Conservation (phyloP, 2,329 filamentous ascomycete genomes). For the Epichloe hybrida region DNA sequence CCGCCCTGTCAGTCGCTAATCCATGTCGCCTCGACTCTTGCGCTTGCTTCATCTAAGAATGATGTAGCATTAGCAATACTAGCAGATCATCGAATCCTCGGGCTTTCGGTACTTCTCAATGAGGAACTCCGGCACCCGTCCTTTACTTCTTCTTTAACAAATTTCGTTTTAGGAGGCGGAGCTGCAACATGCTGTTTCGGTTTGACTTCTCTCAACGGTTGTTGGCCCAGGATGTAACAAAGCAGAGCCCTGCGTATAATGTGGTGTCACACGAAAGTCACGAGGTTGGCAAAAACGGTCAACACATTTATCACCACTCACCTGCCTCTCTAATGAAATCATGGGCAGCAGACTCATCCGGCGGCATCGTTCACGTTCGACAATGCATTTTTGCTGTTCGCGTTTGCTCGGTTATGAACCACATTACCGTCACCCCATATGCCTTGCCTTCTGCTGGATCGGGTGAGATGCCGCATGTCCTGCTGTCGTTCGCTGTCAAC, state of each 20-base stretch:
- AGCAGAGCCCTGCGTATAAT: neutral
- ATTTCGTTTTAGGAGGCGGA: neutral
- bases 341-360: neutral
- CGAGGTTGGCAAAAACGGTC: neutral
- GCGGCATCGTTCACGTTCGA: neutral
- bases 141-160: neutral
- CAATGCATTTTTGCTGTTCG: neutral
- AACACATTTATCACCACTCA: neutral
- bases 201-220: neutral
- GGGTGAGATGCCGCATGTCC: neutral
- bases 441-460: neutral
- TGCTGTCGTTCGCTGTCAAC: neutral
- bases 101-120: too few species aligned
- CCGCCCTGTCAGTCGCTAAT: too few species aligned
- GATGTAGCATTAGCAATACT: too few species aligned
- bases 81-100: too few species aligned
- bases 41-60: too few species aligned
- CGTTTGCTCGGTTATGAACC: neutral
- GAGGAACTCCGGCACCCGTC: too few species aligned
- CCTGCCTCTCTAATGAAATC: neutral
- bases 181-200: neutral
- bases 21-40: too few species aligned
- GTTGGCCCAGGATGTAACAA: neutral
- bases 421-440: neutral
- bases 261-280: neutral